phyloP scores from a whole-genome alignment of 208 protist genomes.

The Crithidia mellificae region DNA sequence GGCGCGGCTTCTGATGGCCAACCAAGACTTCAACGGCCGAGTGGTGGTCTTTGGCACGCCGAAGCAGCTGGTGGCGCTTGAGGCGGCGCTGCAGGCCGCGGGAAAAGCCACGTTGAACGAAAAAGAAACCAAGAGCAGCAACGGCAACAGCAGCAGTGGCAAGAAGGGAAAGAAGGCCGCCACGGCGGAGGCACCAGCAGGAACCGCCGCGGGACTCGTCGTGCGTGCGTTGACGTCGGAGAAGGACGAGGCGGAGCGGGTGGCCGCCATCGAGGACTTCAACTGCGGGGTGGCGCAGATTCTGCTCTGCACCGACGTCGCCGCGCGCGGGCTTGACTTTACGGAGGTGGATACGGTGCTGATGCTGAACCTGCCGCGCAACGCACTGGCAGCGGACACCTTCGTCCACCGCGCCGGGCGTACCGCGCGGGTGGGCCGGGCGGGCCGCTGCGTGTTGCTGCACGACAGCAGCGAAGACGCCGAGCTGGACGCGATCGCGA shows the following conservation, averaged over 20 bases:
- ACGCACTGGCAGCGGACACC: slow-evolving; percentile 78
- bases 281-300: slow-evolving; percentile 67
- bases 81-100: slow-evolving; percentile 17
- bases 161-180: slow-evolving; percentile 17
- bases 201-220: slow-evolving; percentile 12
- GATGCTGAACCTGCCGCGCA: slow-evolving; percentile 94
- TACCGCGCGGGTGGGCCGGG: slow-evolving; percentile 91
- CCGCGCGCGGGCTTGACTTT: slow-evolving; percentile 96
- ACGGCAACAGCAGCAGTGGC: slow-evolving; percentile 13
- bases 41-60: slow-evolving; percentile 73
- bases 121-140: neutral
- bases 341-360: slow-evolving; percentile 93
- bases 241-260: slow-evolving; percentile 71
- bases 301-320: slow-evolving; percentile 95
- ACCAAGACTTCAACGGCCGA: slow-evolving; percentile 44
- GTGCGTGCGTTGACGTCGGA: slow-evolving; percentile 56
- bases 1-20: slow-evolving; percentile 35
- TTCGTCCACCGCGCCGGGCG: slow-evolving; percentile 97
- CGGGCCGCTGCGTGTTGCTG: slow-evolving; percentile 91
- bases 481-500: slow-evolving; percentile 56
- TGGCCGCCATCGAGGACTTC: slow-evolving; percentile 84
- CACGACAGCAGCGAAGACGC: slow-evolving; percentile 48
- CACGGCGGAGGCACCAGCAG: neutral
- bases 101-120: neutral
- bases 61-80: slow-evolving; percentile 41